Evolutionary conservation across 345 rosid species (phyloP), one percentile per base, ranked within the genome.

Genomic region (Carallia brachiata): DNA sequence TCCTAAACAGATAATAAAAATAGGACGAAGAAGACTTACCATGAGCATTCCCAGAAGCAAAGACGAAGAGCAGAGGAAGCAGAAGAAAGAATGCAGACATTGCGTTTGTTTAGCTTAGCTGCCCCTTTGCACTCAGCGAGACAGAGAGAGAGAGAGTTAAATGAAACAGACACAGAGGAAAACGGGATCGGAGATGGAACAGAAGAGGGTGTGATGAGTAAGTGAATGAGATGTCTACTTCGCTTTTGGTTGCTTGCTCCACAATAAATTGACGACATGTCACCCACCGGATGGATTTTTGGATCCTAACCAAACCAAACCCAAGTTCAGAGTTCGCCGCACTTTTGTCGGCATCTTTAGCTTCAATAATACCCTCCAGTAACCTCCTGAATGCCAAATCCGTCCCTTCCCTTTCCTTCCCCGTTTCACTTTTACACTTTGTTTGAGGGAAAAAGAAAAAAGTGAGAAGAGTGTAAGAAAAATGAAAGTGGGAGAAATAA

Each of bases 11-110:
- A 23, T n/a, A 53, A 27, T n/a, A 17, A 1, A 53, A 53, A n/a
- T 10, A 53, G 7, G 19, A 23, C 28, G 5, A n/a, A 53, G 57
- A 17, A 18, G 19, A 40, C 79, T 83, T 75, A 85, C 86, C 36
- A 31, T 77, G 79, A 40, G 67, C 54, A 36, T 62, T 52, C 15
- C 84, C 85, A 68, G 82, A 72, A 68, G 78, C 78, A 58, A 77
- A 74, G 52, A 80, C 40, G 55, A 77, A 77, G 32, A 83, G 72
- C 19, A 79, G 52, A 63, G 76, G 48, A 15, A 82, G 70, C 3
- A 75, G 62, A 31, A 63, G 34, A 60, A 71, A 36, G 8, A 54
- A 23, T 39, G 77, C 60, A 48, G 73, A 74, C 76, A 77, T 78
- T 74, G 52, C 28, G 31, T 40, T 3, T 61, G 31, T 13, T 19